Percentiles rank a stretch among this genome's conserved stretches.
phyloP scores from a whole-genome alignment of 345 rosid species.

The Camelina sativa region DNA sequence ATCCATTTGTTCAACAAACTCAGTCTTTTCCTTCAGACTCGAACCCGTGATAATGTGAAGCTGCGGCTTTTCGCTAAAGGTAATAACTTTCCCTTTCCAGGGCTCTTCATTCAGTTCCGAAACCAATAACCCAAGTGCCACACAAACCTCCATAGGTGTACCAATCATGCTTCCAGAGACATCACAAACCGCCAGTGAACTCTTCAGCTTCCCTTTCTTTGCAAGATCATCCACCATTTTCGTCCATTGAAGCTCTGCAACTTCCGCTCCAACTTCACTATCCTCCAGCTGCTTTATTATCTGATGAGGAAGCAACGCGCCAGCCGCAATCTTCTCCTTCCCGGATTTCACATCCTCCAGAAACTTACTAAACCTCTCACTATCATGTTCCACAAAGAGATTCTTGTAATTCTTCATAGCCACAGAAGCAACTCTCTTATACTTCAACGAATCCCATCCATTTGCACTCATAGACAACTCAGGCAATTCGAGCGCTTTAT shows the following conservation, averaged over 20 bases:
- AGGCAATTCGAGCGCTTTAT: constrained; percentile 37
- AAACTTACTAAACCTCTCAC: neutral
- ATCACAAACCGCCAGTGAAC: neutral
- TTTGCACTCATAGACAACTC: constrained; percentile 45
- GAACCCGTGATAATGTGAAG: neutral
- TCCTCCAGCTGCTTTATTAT: neutral
- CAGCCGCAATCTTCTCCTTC: neutral
- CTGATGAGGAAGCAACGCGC: neutral
- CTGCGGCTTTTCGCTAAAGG: neutral
- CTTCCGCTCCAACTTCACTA: neutral
- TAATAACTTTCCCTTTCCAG: neutral
- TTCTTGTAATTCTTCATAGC: constrained; percentile 41
- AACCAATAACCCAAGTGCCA: neutral
- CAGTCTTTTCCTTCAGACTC: neutral
- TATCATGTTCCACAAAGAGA: constrained; percentile 15
- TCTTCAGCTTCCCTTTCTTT: constrained; percentile 6
- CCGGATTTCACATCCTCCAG: neutral
- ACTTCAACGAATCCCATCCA: constrained; percentile 36
- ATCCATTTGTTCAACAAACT: neutral
- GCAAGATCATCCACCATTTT: neutral
- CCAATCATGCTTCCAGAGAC: neutral
- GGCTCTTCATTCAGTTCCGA: neutral
- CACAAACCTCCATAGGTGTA: constrained; percentile 6
- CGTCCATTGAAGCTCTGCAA: neutral
- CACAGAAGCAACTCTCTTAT: constrained; percentile 41